phyloP scores from a whole-genome alignment of 306 rosid genomes.

The Parietaria judaica region DNA sequence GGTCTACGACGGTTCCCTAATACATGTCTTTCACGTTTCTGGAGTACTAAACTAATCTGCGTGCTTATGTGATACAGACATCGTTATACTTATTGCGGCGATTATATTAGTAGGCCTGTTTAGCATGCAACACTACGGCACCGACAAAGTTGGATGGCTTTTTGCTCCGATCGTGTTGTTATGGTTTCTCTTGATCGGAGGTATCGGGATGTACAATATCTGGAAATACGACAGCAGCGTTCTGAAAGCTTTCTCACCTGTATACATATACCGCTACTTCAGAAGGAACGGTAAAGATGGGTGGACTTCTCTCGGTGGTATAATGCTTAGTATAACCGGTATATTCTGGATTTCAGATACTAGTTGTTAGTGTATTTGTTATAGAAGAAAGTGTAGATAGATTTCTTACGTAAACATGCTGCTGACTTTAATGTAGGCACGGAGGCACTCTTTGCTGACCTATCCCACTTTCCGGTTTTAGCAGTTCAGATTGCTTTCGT shows the following conservation, averaged over 20 bases:
- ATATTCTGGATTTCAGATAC: slow-evolving; percentile 16
- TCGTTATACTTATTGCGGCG: slow-evolving; percentile 78
- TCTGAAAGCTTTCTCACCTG: slow-evolving; percentile 80
- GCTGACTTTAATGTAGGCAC: slow-evolving; percentile 58
- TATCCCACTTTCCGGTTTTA: slow-evolving; percentile 91
- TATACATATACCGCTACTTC: slow-evolving; percentile 67
- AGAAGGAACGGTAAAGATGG: slow-evolving; percentile 59
- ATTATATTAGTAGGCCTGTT: slow-evolving; percentile 74
- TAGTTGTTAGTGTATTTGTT: slow-evolving; percentile 1
- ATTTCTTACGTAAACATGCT: slow-evolving; percentile 8
- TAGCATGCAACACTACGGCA: slow-evolving; percentile 94
- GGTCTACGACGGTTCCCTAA: neutral
- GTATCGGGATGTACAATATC: slow-evolving; percentile 87
- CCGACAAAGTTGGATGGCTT: slow-evolving; percentile 98
- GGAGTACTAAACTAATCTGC: neutral
- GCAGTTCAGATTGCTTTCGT: slow-evolving; percentile 94
- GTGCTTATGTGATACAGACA: slow-evolving; percentile 41
- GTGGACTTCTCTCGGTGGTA: slow-evolving; percentile 96
- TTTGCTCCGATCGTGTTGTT: slow-evolving; percentile 95
- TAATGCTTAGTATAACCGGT: slow-evolving; percentile 97
- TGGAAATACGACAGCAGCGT: slow-evolving; percentile 63
- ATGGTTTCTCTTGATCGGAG: slow-evolving; percentile 90
- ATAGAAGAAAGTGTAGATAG: neutral
- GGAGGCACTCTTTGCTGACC: slow-evolving; percentile 95
- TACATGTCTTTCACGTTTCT: neutral